Base-by-base conservation (phyloP, 2,329 filamentous ascomycete species). In the Ascomycota sp. region DNA sequence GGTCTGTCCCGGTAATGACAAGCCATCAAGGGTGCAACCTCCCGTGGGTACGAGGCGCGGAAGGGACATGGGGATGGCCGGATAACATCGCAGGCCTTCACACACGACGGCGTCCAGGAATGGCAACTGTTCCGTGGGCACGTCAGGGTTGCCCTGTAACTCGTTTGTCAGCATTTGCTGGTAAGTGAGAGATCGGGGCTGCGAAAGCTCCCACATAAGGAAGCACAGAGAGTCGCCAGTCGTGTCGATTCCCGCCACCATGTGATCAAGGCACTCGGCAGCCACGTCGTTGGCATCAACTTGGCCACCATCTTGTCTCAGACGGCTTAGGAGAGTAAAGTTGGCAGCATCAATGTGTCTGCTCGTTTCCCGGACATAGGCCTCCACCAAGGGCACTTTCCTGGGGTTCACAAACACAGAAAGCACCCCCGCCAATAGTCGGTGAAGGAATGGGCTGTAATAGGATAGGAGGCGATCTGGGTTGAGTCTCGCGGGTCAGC, bases 171-270 rank as follows among this genome's bases (percentile, higher is more conserved):
- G 55, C 3, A 50, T 54, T 9, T 53, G 46, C 47, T 77, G 73
- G 33, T 67, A 55, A 2, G 47, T 37, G 1, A 55, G 42, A 5
- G 64, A 72, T 7, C 59, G 50, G 2, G 70, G 67, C 40, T 68
- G 66, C 2, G 74, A 79, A 2, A 80, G 57, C 46, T 77, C 66
- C 63, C 72, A 74, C 67, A 80, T 73, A 9, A 79, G 56, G 44
- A 78, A 78, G 44, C 72, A 77, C 0, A 79, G 55, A 0, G 62
- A 71, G 41, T 79, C 74, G 11, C 73, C 72, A 0, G 74, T 78
- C 1, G 75, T 79, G 43, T 79, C 74, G 38, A 79, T 76, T 0
- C 74, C 75, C 0, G 74, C 74, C 0, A 66, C 70, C 67, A 79
- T 71, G 47, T 79, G 74, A 42, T 79, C 74, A 36, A 76, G 63